These are phyloP conservation scores for Xylariomycetidae sp. DNA, from an alignment of 2,329 filamentous ascomycete species.

Conservation along the genomic window DNA sequence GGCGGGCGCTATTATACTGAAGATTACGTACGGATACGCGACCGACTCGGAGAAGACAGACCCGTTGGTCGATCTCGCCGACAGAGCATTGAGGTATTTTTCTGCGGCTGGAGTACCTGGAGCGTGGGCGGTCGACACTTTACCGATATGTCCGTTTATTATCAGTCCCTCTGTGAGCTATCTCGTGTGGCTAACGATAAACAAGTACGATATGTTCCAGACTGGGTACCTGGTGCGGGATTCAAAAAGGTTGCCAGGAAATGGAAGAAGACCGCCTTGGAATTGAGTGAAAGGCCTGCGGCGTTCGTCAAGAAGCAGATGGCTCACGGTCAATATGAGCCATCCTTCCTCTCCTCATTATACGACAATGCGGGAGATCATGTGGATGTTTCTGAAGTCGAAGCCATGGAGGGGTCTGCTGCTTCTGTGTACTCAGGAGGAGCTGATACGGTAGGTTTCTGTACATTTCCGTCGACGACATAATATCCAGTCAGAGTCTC, in stretches of 20 bases:
- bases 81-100: constrained; percentile 17
- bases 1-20: constrained; percentile 21
- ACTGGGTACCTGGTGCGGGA: constrained; percentile 22
- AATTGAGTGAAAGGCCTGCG: constrained; percentile 14
- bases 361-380: background rate
- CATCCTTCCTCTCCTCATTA: constrained; percentile 12
- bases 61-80: constrained; percentile 15
- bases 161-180: too few species aligned
- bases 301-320: constrained; percentile 17
- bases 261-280: constrained; percentile 8
- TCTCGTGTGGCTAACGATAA: too few species aligned
- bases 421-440: constrained; percentile 17
- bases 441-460: constrained; percentile 18
- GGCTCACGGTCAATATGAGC: constrained; percentile 6
- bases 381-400: background rate
- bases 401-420: constrained; percentile 13
- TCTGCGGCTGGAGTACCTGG: constrained; percentile 10
- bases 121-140: constrained; percentile 10
- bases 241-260: constrained; percentile 17
- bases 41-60: constrained; percentile 17
- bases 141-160: background rate
- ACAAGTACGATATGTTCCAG: constrained; percentile 19
- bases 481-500: background rate
- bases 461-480: too few species aligned
- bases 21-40: constrained; percentile 25